Base-by-base conservation (phyloP, 2,329 filamentous ascomycete species). In the Aspergillus caelatus region DNA sequence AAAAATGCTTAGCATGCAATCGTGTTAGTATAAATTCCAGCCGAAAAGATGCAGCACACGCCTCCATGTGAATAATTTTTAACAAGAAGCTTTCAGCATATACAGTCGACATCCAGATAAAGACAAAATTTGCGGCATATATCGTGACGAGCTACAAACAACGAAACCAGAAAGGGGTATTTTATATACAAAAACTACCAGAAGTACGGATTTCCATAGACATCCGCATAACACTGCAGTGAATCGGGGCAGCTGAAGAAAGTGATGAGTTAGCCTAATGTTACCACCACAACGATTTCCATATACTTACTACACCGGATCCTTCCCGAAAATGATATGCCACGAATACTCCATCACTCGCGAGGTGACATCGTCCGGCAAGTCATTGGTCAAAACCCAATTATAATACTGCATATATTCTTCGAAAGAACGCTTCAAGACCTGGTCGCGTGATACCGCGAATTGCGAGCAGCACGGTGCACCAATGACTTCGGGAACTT, bases 391-490 rank as follows among this genome's bases (percentile, higher is more conserved):
- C 12, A 84, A 62, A 9, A 86, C 68, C 83, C 84, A 86, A 19
- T 79, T 69, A 14, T 82, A 76, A 63, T 79, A 81, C 11, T 76
- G 71, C 45, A 79, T 70, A 65, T 85, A 86, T 16, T 85, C 79
- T 11, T 73, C 73, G 55, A 72, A 72, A 6, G 77, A 75, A 16
- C 79, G 76, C 64, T 79, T 72, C 4, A 71, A 72, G 8, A 85
- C 78, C 65, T 81, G 81, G 9, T 84, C 81, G 19, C 80, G 76
- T 3, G 85, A 84, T 10, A 89, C 84, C 0, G 84, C 88, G 65
- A 90, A 90, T 74, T 90, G 88, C n/a, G 86, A 85, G 74, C 87
- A 89, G 71, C 87, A 89, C 21, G 85, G 80, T 6, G 83, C 82
- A 2, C 82, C 85, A 8, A 89, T 79, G 3, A 80, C 69, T 3